Conservation (phyloP, 805 yeast species). For the Torulaspora maleeae region DNA sequence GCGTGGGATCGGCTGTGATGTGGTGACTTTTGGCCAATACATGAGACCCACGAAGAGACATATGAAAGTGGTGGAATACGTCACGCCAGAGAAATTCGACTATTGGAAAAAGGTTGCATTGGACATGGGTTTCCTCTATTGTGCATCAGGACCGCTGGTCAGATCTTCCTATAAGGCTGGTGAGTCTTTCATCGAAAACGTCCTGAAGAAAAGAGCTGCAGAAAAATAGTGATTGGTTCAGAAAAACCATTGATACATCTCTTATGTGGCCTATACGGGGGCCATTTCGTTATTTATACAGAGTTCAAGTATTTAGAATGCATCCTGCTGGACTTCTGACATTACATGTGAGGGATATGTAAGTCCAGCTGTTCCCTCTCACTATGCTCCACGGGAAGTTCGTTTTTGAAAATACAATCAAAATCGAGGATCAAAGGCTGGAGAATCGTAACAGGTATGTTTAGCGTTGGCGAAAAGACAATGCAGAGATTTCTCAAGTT, state of each 20-base stretch:
- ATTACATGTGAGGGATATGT: conserved; percentile 44
- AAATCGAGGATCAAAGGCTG: conserved; percentile 58
- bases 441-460: conserved; percentile 58
- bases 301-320: not conserved
- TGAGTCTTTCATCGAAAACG: conserved; percentile 93
- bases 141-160: conserved; percentile 96
- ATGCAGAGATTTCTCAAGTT: conserved; percentile 71
- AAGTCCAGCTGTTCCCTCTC: conserved; percentile 49
- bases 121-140: conserved; percentile 87
- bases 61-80: conserved; percentile 95
- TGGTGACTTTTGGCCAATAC: conserved; percentile 97
- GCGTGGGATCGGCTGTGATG: conserved; percentile 76
- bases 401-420: conserved; percentile 54
- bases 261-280: not conserved
- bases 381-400: conserved; percentile 38
- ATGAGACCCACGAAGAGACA: conserved; percentile 99
- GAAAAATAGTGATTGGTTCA: not conserved
- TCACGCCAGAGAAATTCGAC: conserved; percentile 90
- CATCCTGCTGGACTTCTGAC: not conserved
- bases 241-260: not conserved
- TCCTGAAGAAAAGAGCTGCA: conserved; percentile 61
- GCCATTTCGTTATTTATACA: not conserved
- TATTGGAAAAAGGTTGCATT: conserved; percentile 85
- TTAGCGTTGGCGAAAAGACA: conserved; percentile 77
- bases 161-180: conserved; percentile 98